Evolutionary conservation across 306 rosid species (phyloP).

Genomic region (Hylodesmum podocarpum): DNA sequence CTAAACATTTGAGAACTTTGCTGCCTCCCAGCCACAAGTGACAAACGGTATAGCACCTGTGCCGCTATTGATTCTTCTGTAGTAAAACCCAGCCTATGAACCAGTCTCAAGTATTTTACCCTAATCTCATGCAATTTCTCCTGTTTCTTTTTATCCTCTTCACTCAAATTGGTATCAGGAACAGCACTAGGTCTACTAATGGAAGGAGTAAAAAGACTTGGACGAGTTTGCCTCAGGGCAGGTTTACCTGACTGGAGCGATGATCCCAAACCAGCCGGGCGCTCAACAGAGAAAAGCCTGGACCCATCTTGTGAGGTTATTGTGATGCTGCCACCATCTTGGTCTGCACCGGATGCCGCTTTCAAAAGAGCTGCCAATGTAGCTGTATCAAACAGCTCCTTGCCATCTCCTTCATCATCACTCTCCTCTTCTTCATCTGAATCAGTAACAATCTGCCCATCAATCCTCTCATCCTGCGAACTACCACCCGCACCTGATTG

Average conservation of each 20-base stretch:
- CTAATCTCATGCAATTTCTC: conserved; percentile 75
- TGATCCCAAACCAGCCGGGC: conserved; percentile 96
- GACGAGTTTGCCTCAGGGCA: conserved; percentile 55
- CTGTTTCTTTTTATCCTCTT: conserved; percentile 74
- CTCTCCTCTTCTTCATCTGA: conserved; percentile 85
- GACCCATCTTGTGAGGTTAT: conserved; percentile 87
- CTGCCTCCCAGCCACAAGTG: conserved; percentile 74
- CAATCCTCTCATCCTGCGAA: conserved; percentile 64
- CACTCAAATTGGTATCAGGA: conserved; percentile 63
- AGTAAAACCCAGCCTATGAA: conserved; percentile 76
- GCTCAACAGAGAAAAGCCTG: conserved; percentile 92
- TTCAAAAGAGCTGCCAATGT: conserved; percentile 92
- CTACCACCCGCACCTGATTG: conserved; percentile 53
- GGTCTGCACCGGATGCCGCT: conserved; percentile 77
- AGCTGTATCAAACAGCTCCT: conserved; percentile 90
- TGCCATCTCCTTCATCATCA: conserved; percentile 84
- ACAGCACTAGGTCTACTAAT: conserved; percentile 40
- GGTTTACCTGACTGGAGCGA: conserved; percentile 74
- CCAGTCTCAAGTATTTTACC: conserved; percentile 74
- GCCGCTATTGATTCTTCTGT: conserved; percentile 79
- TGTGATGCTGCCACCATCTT: conserved; percentile 76
- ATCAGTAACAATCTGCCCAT: conserved; percentile 88
- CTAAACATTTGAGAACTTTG: conserved; percentile 59
- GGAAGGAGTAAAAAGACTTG: conserved; percentile 51
- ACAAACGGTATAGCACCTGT: conserved; percentile 81